Evolutionary conservation across 345 rosid species (phyloP).

Genomic region (Brassica rapa): DNA sequence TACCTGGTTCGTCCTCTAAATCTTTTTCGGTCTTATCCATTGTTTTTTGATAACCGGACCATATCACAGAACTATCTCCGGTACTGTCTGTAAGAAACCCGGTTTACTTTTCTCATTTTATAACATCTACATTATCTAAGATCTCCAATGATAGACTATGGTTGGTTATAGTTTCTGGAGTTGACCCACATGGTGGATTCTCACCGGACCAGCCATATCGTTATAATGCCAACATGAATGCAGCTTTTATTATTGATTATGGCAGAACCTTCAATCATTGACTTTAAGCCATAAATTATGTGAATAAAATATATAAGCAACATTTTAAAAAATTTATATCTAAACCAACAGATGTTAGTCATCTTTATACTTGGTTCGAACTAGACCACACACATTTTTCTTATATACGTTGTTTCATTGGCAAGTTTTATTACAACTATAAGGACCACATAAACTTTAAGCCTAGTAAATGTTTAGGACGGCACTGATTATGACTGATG

Average conservation of each 20-base stretch:
- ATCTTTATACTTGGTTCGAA: neutral
- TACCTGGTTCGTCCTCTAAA: slow-evolving; percentile 48
- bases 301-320: neutral
- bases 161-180: neutral
- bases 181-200: neutral
- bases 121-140: neutral
- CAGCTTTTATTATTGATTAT: neutral
- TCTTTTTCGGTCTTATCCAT: neutral
- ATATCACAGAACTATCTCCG: neutral
- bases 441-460: neutral
- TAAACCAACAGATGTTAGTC: neutral
- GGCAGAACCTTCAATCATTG: neutral
- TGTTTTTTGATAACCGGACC: neutral
- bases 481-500: neutral
- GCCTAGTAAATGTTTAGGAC: neutral
- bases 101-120: neutral
- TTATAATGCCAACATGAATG: neutral
- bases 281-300: neutral
- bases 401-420: neutral
- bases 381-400: neutral
- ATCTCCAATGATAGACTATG: neutral
- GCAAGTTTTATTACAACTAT: neutral
- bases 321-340: neutral
- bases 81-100: neutral
- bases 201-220: neutral